Evolutionary conservation across 495 filamentous ascomycete genomes (phyloP), one percentile per base, ranked within the genome.

Genomic region (Penicillium odoratum): DNA sequence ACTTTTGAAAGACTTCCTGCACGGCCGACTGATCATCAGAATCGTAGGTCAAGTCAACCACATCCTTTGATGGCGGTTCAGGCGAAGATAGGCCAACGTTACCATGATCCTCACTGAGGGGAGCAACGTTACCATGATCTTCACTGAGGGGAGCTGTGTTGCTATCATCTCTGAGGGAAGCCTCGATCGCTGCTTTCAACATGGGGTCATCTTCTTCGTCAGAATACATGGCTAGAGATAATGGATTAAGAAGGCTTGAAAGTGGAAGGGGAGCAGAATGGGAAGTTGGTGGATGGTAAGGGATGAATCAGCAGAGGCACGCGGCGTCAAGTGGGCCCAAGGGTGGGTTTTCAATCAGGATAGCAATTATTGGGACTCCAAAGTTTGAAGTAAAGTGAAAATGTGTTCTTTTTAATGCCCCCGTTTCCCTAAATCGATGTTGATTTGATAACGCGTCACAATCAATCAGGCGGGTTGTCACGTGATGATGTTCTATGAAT

Each of bases 111-210:
- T 95, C 91, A 53, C 84, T 80, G 33, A 96, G 69, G 15, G 91
- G 94, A 9, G 90, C 92, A 21, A 21, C 21, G 21, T 21, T 21
- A 2, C 21, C 21, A 21, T 21, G 21, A 21, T 21, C 21, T 21
- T 21, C 21, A 21, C 21, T 21, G 2, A 2, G 21, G 21, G 21
- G 21, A 21, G 21, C 21, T 21, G 21, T 21, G 21, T 1, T 21
- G 21, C 93, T 88, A 83, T 90, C 90, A 68, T 95, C 91, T 54
- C 84, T 80, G 33, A 96, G 69, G 15, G 91, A 95, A 9, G 90
- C 92, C 30, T 43, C 8, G 5, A 53, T 53, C 15, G 51, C 51
- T 21, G n/a, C 36, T 26, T 28, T 44, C 38, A 53, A 16, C 30
- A 36, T 0, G 1, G 31, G 8, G 26, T 36, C 48, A 2, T 51